A percentile compares a stretch with the other conserved stretches of the same genome.
Evolutionary conservation across 768 basidiomycete genomes (phyloP).

Genomic region (Macrolepiota fuliginosa): DNA sequence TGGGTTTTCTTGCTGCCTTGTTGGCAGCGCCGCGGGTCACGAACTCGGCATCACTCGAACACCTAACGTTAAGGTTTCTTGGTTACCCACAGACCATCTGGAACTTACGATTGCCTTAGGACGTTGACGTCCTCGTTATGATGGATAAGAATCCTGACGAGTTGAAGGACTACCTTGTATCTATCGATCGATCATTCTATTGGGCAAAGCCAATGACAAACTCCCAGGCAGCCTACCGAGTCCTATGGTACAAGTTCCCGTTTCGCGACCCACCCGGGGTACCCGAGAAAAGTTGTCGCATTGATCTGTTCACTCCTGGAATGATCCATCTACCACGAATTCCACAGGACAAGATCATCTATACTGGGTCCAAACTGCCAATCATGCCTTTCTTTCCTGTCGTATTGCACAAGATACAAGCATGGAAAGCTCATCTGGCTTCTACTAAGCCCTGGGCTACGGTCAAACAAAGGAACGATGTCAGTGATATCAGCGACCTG

Average conservation of each 20-base stretch:
- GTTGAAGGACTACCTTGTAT: constrained; percentile 11
- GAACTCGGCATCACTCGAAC: constrained; percentile 10
- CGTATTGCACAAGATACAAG: constrained; percentile 30
- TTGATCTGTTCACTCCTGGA: constrained; percentile 20
- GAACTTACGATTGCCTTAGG: constrained; percentile 9
- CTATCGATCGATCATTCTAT: constrained; percentile 1
- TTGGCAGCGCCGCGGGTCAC: constrained; percentile 12
- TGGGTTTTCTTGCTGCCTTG: constrained; percentile 11
- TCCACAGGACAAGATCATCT: constrained; percentile 3
- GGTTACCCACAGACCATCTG: background rate
- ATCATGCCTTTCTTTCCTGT: constrained; percentile 29
- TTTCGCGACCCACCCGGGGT: background rate
- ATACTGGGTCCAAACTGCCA: constrained; percentile 10
- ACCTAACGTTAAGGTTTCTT: constrained; percentile 9
- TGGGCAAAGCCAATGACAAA: constrained; percentile 14
- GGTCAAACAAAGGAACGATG: constrained; percentile 10
- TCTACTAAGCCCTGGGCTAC: constrained; percentile 1
- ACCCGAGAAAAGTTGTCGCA: constrained; percentile 9
- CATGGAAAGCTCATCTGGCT: constrained; percentile 15
- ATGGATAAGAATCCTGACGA: constrained; percentile 7
- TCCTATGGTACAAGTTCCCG: constrained; percentile 17
- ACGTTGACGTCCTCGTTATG: constrained; percentile 18
- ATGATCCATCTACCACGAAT: constrained; percentile 19
- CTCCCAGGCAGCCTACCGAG: constrained; percentile 5
- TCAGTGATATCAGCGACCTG: constrained; percentile 17